Percentiles rank a stretch among this genome's conserved stretches.
Evolutionary conservation across 495 filamentous ascomycete species (phyloP).

Genomic region (Opeltia flavorubescens): DNA sequence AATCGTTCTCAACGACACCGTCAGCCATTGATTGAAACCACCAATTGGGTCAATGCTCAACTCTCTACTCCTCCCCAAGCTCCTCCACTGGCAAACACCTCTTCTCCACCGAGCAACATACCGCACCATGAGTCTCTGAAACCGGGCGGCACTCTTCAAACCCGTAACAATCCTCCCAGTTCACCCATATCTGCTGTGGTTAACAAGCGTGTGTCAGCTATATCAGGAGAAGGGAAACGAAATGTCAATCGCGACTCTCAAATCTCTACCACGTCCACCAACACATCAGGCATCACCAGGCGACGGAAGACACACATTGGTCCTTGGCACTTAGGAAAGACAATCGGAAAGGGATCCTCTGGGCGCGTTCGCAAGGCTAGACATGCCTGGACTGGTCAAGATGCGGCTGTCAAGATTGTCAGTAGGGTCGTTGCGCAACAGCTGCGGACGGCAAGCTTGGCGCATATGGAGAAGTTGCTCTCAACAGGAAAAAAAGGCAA

Average conservation of each 20-base stretch:
- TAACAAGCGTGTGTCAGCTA: constrained; percentile 38
- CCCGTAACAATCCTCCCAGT: constrained; percentile 9
- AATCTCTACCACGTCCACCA: constrained; percentile 54
- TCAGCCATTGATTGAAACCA: constrained; percentile 35
- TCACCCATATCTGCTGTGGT: constrained; percentile 25
- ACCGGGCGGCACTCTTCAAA: constrained; percentile 25
- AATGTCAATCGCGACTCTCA: constrained; percentile 57
- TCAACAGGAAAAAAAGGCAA: constrained; percentile 32
- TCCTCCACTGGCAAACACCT: background rate
- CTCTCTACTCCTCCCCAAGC: constrained; percentile 7
- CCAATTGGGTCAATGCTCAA: constrained; percentile 29
- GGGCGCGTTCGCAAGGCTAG: constrained; percentile 55
- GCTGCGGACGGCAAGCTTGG: constrained; percentile 62
- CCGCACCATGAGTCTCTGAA: constrained; percentile 28
- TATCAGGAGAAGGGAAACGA: constrained; percentile 34
- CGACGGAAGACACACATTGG: constrained; percentile 62
- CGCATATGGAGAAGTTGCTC: constrained; percentile 47
- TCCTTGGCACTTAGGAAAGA: constrained; percentile 82
- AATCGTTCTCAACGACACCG: constrained; percentile 14
- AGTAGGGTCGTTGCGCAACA: constrained; percentile 58
- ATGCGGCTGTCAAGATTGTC: constrained; percentile 89
- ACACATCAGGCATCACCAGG: constrained; percentile 40
- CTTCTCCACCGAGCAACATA: constrained; percentile 14
- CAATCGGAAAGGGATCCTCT: constrained; percentile 71
- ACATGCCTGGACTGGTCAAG: constrained; percentile 55